Evolutionary conservation across 495 filamentous ascomycete genomes (phyloP), one percentile per base, ranked within the genome.

Genomic region (Hypoxylon fuscum): DNA sequence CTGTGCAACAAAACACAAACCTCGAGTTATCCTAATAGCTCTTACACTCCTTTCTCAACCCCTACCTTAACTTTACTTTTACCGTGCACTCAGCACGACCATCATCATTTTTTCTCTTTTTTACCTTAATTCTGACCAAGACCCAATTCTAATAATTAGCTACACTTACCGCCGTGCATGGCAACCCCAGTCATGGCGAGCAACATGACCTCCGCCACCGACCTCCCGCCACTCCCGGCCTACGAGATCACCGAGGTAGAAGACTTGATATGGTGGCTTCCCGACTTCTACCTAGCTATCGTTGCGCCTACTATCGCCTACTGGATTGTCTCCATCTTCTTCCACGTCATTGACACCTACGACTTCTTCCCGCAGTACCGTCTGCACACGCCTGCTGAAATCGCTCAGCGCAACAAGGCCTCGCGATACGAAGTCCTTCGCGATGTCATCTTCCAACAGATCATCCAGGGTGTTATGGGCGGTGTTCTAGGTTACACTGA

Each of bases 301-400:
- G 71, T 90, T 32, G 77, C 90, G 5, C 92, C 92, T n/a, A 83
- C 96, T 47, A 70, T 90, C 65, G 91, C 90, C 35, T 98, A 98
- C 80, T 97, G 95, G 94, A 77, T 75, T 23, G 66, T 96, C 35
- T 96, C 93, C n/a, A 76, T 90, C 72, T 74, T 95, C 68, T 98
- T 95, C 77, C 92, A 97, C 77, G 70, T 86, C 59, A 82, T 97
- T 68, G 93, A 97, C 76, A 76, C 86, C 43, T 85, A 87, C 71
- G 88, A 95, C 71, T 82, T 91, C 35, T 94, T 95, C 70, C 85
- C 91, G 27, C 83, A 93, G 63, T 96, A 97, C 77, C 88, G 94
- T 47, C 79, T 97, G 38, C 94, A 97, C 80, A 97, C 94, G 0
- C 93, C 94, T 22, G 91, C 90, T 46, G 94, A 97, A 68, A 83